phyloP scores from a whole-genome alignment of 352 stramenopile species.

The Pythium graminicola region DNA sequence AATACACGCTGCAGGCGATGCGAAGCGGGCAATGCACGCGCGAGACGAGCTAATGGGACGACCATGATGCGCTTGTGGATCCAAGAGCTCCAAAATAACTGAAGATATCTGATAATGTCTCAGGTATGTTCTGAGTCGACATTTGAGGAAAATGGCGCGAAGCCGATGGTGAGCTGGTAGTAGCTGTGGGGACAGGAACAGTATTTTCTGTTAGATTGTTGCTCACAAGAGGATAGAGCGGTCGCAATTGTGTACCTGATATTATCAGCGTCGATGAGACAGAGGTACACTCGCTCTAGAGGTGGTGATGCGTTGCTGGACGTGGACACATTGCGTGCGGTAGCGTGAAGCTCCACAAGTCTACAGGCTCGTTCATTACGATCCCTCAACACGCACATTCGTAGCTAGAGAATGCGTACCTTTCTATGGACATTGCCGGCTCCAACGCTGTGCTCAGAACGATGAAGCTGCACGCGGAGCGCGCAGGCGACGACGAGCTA shows the following conservation, averaged over 20 bases:
- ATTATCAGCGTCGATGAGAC: conserved; percentile 10
- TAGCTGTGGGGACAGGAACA: background rate
- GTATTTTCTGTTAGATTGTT: no score
- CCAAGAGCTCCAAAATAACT: background rate
- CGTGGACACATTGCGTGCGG: background rate
- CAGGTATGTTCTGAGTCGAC: conserved; percentile 11
- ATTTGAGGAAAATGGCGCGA: conserved; percentile 8
- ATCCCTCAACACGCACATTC: background rate
- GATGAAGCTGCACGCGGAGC: conserved; percentile 4
- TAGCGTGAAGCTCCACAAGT: conserved; percentile 4
- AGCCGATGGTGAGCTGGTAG: conserved; percentile 6
- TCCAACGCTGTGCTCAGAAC: conserved; percentile 5
- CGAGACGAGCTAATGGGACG: background rate
- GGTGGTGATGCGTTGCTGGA: background rate
- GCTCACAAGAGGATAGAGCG: background rate
- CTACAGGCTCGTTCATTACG: background rate
- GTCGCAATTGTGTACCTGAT: conserved; percentile 7
- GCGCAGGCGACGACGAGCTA: background rate
- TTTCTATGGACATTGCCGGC: conserved; percentile 4
- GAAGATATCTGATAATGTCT: conserved; percentile 2
- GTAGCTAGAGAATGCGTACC: background rate
- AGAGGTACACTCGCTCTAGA: conserved; percentile 11
- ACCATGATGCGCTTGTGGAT: conserved; percentile 1
- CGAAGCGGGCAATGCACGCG: conserved; percentile 3
- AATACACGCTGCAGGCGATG: conserved; percentile 22